Evolutionary conservation across 1,284 basidiomycete species (phyloP).

Genomic region (Amylostereum areolatum): DNA sequence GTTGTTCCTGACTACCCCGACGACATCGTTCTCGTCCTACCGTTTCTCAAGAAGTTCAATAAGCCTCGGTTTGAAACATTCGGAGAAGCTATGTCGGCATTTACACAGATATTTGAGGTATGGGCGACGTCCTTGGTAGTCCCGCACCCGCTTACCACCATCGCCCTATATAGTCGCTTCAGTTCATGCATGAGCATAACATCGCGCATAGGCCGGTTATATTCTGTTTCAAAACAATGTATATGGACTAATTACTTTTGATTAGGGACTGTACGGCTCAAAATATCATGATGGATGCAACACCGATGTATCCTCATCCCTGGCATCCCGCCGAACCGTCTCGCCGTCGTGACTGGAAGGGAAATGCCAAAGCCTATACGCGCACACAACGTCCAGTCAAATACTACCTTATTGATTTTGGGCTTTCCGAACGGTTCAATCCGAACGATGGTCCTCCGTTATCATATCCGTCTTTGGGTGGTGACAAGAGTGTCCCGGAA

Average conservation of each 20-base stretch:
- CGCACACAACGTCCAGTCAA: constrained; percentile 19
- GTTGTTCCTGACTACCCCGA: constrained; percentile 10
- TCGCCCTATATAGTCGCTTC: constrained; percentile 11
- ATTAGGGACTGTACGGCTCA: constrained; percentile 29
- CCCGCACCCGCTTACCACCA: background rate
- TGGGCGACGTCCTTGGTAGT: background rate
- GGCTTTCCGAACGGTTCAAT: constrained; percentile 19
- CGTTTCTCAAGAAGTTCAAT: constrained; percentile 15
- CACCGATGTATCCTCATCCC: constrained; percentile 16
- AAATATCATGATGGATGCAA: constrained; percentile 33
- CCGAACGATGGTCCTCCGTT: constrained; percentile 10
- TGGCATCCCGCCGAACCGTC: constrained; percentile 18
- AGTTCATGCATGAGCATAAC: constrained; percentile 18
- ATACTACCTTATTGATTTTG: constrained; percentile 29
- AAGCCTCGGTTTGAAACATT: constrained; percentile 19
- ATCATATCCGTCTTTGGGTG: constrained; percentile 11
- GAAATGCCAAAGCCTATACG: constrained; percentile 15
- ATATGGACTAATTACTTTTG: background rate
- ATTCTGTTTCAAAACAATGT: background rate
- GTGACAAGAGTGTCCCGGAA: constrained; percentile 19
- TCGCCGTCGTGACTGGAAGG: constrained; percentile 9
- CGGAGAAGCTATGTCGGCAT: constrained; percentile 24
- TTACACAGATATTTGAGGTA: constrained; percentile 24
- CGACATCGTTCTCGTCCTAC: constrained; percentile 18
- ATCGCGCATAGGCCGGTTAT: constrained; percentile 18